phyloP scores from a whole-genome alignment of 805 yeast species.

The Wickerhamomyces strasburgensis region DNA sequence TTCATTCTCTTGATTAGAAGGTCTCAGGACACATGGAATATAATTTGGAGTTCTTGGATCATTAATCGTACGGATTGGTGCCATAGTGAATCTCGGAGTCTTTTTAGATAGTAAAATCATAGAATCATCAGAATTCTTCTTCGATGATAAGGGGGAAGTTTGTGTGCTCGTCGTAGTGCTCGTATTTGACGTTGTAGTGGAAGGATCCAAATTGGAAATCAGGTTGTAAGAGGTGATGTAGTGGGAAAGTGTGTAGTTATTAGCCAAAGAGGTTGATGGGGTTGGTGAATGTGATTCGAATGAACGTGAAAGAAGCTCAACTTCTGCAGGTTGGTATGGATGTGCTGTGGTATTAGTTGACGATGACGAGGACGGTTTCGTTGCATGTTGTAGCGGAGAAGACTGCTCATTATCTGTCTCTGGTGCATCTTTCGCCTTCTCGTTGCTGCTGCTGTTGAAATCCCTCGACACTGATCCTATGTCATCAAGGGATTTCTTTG shows the following conservation, averaged over 20 bases:
- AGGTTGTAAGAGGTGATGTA: constrained; percentile 10
- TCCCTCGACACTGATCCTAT: constrained; percentile 2
- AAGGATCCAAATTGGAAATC: constrained; percentile 9
- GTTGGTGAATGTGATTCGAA: constrained; percentile 6
- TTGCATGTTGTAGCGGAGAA: no score
- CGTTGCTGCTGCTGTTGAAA: background rate
- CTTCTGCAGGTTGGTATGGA: constrained; percentile 21
- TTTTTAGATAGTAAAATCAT: constrained; percentile 14
- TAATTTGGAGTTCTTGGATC: constrained; percentile 72
- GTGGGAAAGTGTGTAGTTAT: constrained; percentile 10
- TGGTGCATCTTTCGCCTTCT: no score
- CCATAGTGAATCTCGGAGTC: constrained; percentile 15
- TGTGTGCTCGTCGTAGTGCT: constrained; percentile 1
- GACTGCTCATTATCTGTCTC: background rate
- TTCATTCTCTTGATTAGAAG: no score
- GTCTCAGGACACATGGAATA: constrained; percentile 70
- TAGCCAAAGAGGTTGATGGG: constrained; percentile 12
- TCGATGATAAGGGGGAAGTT: constrained; percentile 17
- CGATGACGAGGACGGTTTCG: no score
- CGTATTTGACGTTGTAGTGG: constrained; percentile 1
- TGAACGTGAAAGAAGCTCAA: constrained; percentile 11
- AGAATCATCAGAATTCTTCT: constrained; percentile 21
- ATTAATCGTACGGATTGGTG: constrained; percentile 53
- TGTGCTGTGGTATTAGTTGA: background rate
- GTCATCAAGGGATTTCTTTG: constrained; percentile 13